phyloP scores from a whole-genome alignment of 2,329 filamentous ascomycete genomes.

The Phyllosticta citriasiana region DNA sequence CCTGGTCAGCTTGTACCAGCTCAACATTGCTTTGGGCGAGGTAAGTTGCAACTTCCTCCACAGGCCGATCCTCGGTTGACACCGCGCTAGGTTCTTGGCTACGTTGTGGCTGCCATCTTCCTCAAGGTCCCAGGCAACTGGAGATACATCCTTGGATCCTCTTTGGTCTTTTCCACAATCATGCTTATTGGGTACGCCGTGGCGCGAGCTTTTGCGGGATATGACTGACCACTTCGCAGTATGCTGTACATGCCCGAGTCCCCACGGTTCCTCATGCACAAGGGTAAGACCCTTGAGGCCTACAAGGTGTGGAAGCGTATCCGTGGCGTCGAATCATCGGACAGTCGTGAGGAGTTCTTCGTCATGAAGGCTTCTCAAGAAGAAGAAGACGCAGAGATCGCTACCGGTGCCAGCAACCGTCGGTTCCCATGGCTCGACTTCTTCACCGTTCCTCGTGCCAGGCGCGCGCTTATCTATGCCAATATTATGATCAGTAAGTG shows the following conservation, averaged over 20 bases:
- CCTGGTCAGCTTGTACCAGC: slow-evolving; percentile 63
- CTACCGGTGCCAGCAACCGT: slow-evolving; percentile 42
- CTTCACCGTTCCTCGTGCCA: slow-evolving; percentile 42
- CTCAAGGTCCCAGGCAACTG: slow-evolving; percentile 59
- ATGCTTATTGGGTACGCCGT: slow-evolving; percentile 36
- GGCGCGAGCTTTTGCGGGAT: too few relatives aligned
- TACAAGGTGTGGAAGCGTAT: slow-evolving; percentile 66
- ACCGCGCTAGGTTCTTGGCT: slow-evolving; percentile 55
- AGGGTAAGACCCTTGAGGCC: slow-evolving; percentile 47
- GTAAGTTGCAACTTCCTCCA: too few relatives aligned
- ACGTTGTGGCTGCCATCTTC: slow-evolving; percentile 64
- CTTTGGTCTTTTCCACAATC: slow-evolving; percentile 58
- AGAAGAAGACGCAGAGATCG: slow-evolving; percentile 41
- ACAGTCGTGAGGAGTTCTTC: slow-evolving; percentile 60
- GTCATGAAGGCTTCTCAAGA: slow-evolving; percentile 57
- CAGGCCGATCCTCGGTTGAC: too few relatives aligned
- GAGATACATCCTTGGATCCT: slow-evolving; percentile 65
- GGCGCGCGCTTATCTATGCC: slow-evolving; percentile 25
- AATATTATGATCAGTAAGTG: slow-evolving; percentile 19
- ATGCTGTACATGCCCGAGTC: slow-evolving; percentile 65
- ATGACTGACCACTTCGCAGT: slow-evolving; percentile 21
- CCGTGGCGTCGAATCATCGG: slow-evolving; percentile 46
- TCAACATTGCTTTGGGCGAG: slow-evolving; percentile 51
- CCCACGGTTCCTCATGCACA: slow-evolving; percentile 62
- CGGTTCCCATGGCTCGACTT: slow-evolving; percentile 64